These are phyloP conservation scores for Globisporangium heterothallicum DNA, from an alignment of 352 stramenopile species.

Conservation along the genomic window DNA sequence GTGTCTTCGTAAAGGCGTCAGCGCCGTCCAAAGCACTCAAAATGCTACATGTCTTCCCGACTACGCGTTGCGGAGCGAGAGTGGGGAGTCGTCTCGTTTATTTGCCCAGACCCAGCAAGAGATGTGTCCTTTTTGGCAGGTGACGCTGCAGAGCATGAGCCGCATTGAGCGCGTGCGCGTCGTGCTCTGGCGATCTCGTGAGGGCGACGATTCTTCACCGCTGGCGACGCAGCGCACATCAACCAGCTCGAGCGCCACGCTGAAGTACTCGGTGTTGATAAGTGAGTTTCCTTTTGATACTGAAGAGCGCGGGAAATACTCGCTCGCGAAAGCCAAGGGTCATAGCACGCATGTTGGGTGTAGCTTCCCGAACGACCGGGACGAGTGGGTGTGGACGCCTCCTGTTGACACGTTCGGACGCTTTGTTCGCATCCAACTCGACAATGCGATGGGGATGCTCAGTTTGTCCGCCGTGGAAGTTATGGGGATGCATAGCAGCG, in stretches of 20 bases:
- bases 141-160: constrained; percentile 25
- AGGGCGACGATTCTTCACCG: constrained; percentile 8
- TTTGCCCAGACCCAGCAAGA: constrained; percentile 70
- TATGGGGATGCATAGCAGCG: constrained; percentile 28
- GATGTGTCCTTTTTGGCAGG: constrained; percentile 74
- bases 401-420: constrained; percentile 51
- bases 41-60: constrained; percentile 46
- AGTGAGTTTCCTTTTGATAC: constrained; percentile 54
- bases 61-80: constrained; percentile 27
- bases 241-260: constrained; percentile 7
- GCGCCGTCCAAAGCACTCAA: constrained; percentile 51
- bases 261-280: constrained; percentile 48
- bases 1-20: constrained; percentile 25
- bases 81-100: constrained; percentile 5
- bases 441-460: constrained; percentile 44
- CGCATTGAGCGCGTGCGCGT: constrained; percentile 41
- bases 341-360: constrained; percentile 50
- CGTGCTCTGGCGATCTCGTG: constrained; percentile 14
- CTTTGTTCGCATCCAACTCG: constrained; percentile 62
- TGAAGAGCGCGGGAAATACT: constrained; percentile 58
- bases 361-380: constrained; percentile 19
- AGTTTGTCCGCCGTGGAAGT: constrained; percentile 43
- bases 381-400: constrained; percentile 31
- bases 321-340: constrained; percentile 38
- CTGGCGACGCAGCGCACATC: constrained; percentile 8